These are phyloP conservation scores for Penicillium subrubescens DNA, from an alignment of 495 filamentous ascomycete genomes.

Conservation along the genomic window DNA sequence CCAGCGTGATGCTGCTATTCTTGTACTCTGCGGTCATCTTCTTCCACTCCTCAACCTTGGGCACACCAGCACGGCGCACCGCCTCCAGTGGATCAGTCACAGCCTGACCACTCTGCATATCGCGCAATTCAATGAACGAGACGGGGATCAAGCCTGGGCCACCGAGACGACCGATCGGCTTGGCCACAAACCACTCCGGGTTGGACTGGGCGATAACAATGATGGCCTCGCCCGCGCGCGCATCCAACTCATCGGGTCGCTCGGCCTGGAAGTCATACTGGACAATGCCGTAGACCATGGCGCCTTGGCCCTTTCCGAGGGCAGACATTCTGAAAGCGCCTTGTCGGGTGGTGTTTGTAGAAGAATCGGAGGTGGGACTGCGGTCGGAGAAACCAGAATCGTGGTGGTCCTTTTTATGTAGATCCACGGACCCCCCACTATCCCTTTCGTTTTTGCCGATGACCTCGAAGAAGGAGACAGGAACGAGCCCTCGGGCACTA, in stretches of 20 bases:
- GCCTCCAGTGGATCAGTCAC: constrained; percentile 85
- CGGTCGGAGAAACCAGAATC: constrained; percentile 83
- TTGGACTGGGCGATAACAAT: constrained; percentile 99
- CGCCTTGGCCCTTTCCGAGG: constrained; percentile 65
- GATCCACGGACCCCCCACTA: constrained; percentile 69
- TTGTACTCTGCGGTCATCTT: constrained; percentile 99
- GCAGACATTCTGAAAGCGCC: constrained; percentile 53
- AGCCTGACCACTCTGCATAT: constrained; percentile 84
- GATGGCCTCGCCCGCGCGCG: constrained; percentile 92
- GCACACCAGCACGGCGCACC: constrained; percentile 85
- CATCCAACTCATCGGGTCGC: constrained; percentile 91
- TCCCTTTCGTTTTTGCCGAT: constrained; percentile 89
- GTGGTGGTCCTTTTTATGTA: constrained; percentile 60
- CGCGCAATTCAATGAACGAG: constrained; percentile 93
- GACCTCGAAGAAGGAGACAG: constrained; percentile 88
- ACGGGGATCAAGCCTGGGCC: constrained; percentile 96
- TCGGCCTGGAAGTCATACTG: constrained; percentile 97
- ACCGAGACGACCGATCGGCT: constrained; percentile 92
- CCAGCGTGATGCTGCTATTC: constrained; percentile 95
- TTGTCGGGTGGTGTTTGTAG: constrained; percentile 32
- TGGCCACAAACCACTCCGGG: constrained; percentile 98
- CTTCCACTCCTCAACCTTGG: constrained; percentile 99
- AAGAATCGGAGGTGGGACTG: constrained; percentile 40
- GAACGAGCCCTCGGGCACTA: constrained; percentile 86
- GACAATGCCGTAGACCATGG: constrained; percentile 95